Base-by-base conservation (phyloP, 495 filamentous ascomycete species). In the Penicillium turbatum region DNA sequence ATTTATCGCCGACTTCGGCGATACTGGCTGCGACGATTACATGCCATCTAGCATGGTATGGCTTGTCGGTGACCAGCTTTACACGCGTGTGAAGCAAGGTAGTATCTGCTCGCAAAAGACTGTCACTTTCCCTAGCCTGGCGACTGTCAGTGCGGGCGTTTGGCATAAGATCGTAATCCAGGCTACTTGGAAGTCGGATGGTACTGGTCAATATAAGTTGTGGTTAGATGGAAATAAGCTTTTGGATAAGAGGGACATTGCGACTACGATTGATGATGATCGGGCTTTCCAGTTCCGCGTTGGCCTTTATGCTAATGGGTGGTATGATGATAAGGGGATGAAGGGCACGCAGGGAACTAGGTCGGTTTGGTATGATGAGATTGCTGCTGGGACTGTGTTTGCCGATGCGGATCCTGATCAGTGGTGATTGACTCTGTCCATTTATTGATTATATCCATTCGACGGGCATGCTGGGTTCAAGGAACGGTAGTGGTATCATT, bases 1-100 rank as follows among this genome's bases (percentile, higher is more conserved):
- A 55, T 83, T 81, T 63, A 83, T 83, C 56, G 77, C 77, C 50
- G 69, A 80, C 55, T 80, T 81, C 58, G 60, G 58, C 1, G 69
- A 75, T 51, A 66, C 71, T 2, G 65, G 68, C 21, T 80, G 79
- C 48, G 79, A 81, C 44, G 70, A 71, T 35, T 83, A 61, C 49
- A 79, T 80, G 76, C 80, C 80, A 0, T 71, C 69, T 15, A 75
- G 67, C 35, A 80, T 83, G 80, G 62, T 83, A 24, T 80, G 74
- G 72, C 44, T 81, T 34, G 59, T 62, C 11, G 78, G 77, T 0
- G 57, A 74, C 56, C 68, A 76, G 60, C 74, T 83, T 0, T 60
- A 61, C 32, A 68, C 76, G 6, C 72, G 80, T 5, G 60, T 74
- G 29, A 81, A 80, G 61, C 64, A 63, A 15, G 79, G 78, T 24